phyloP scores from a whole-genome alignment of 192 early-diverging fungal genomes.

The Podila minutissima region DNA sequence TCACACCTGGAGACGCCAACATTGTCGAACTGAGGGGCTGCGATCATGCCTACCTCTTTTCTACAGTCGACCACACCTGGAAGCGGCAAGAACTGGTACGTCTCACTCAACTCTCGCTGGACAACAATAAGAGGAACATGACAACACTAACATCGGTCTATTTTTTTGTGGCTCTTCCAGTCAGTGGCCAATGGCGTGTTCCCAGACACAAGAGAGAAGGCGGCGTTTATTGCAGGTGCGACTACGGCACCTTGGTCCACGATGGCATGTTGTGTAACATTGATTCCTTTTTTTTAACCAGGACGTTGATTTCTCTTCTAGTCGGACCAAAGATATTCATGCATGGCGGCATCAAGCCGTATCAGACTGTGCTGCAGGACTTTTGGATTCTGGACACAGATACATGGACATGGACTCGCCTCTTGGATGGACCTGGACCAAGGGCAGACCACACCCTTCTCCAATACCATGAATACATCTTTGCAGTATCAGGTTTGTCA shows the following conservation, averaged over 20 bases:
- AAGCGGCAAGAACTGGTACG: slow-evolving; percentile 25
- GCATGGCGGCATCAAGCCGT: slow-evolving; percentile 46
- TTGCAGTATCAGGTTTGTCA: slow-evolving; percentile 34
- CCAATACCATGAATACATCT: slow-evolving; percentile 40
- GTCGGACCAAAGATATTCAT: slow-evolving; percentile 42
- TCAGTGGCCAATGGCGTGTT: slow-evolving; percentile 8
- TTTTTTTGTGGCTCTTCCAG: slow-evolving; percentile 1
- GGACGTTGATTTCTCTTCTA: not conserved
- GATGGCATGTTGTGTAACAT: too few species aligned
- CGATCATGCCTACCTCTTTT: slow-evolving; percentile 43
- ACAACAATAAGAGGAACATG: not conserved
- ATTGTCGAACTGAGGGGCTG: slow-evolving; percentile 19
- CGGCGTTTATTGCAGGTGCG: slow-evolving; percentile 36
- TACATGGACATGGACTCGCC: slow-evolving; percentile 38
- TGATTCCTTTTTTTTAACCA: too few species aligned
- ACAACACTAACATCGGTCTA: not conserved
- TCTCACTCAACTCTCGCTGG: not conserved
- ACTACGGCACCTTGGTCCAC: not conserved
- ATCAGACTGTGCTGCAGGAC: slow-evolving; percentile 36
- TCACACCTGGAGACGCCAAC: slow-evolving; percentile 30
- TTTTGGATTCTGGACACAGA: slow-evolving; percentile 44
- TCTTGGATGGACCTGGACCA: slow-evolving; percentile 35
- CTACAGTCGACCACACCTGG: slow-evolving; percentile 14
- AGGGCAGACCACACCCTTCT: slow-evolving; percentile 39
- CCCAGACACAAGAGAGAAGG: slow-evolving; percentile 41